Base-by-base conservation (phyloP, 2,329 filamentous ascomycete genomes). In the Stylonectria norvegica region DNA sequence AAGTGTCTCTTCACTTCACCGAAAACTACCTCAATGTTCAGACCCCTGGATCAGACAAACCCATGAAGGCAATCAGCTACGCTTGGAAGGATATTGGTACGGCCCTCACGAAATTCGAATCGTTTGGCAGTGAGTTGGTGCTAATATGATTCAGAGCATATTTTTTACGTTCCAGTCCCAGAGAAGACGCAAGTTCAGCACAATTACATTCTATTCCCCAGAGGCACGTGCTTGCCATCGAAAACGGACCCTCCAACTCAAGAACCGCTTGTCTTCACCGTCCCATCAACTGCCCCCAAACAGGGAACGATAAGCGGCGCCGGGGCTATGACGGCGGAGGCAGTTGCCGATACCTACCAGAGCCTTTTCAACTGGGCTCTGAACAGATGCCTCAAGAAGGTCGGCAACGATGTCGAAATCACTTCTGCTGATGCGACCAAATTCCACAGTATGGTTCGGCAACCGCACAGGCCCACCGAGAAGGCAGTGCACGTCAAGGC, bases 251-350 rank as follows among this genome's bases (percentile, higher is more conserved):
- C 63, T 2, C 58, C 69, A 5, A 56, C 67, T 5, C 58, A 61
- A 42, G 81, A 85, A 39, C 79, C 82, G 1, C 64, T 85, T 4
- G 73, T 85, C 6, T 84, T 85, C 53, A 83, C 81, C 3, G 70
- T 85, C 8, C 71, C 79, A 0, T 69, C 76, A 5, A 72, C 69
- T 1, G 69, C 79, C 1, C 80, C 81, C 0, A 85, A 85, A 54
- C 70, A 79, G 9, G 78, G 77, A 9, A 72, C 69, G 15, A 68
- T 84, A 32, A 61, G 61, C 5, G 80, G 80, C 2, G 60, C 67
- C 2, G 72, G 75, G 18, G 67, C 76, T 2, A 55, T 54, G 11
- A 61, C 68, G 3, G 79, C 79, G 0, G 63, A 71, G 4, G 61
- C 72, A 7, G 75, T 82, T 3, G 76, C 78, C 0, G 79, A 83